Evolutionary conservation across 306 rosid species (phyloP).

Genomic region (Rosa persica): DNA sequence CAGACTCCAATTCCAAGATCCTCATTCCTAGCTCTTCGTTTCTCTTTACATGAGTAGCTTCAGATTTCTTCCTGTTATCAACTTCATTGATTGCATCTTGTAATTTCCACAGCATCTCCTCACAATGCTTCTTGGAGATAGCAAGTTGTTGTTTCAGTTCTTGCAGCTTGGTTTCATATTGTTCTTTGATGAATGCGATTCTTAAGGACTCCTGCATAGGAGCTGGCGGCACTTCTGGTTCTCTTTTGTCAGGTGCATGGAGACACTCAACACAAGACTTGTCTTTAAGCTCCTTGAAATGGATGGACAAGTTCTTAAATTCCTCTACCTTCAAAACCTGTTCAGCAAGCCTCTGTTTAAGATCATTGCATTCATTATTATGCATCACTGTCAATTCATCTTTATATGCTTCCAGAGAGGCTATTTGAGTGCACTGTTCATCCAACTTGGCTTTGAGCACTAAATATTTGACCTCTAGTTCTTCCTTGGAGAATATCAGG

Average conservation of each 20-base stretch:
- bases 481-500: conserved; percentile 69
- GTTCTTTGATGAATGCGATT: conserved; percentile 96
- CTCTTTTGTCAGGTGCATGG: conserved; percentile 68
- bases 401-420: conserved; percentile 53
- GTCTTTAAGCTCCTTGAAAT: conserved; percentile 93
- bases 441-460: conserved; percentile 63
- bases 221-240: conserved; percentile 63
- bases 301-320: conserved; percentile 86
- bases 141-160: conserved; percentile 83
- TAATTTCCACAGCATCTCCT: conserved; percentile 89
- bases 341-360: conserved; percentile 72
- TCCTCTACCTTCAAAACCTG: conserved; percentile 89
- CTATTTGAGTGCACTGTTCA: conserved; percentile 54
- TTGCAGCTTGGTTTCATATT: conserved; percentile 89
- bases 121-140: conserved; percentile 77
- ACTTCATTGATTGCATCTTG: conserved; percentile 82
- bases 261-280: conserved; percentile 74
- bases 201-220: conserved; percentile 90
- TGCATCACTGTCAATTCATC: conserved; percentile 55
- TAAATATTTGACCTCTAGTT: conserved; percentile 65
- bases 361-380: conserved; percentile 51
- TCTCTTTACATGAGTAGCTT: conserved; percentile 66
- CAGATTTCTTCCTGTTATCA: conserved; percentile 73
- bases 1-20: conserved; percentile 85
- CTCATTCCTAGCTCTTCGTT: conserved; percentile 77